Percentiles rank a stretch among this genome's conserved stretches.
Evolutionary conservation across 176 grass and related monocot species (phyloP).

Genomic region (Carex myosuroides): DNA sequence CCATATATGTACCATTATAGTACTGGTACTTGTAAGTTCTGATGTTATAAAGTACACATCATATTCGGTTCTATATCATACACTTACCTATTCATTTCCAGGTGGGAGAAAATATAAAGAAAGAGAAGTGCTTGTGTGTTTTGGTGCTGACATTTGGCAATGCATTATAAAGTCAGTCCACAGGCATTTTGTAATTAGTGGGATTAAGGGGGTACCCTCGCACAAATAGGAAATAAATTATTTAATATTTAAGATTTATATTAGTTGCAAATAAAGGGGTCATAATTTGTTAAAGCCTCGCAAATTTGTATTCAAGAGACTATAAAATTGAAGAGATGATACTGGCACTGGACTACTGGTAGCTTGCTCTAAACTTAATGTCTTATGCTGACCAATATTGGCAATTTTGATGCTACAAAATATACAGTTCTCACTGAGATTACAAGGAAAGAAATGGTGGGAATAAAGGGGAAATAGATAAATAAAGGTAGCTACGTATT

Average conservation of each 20-base stretch:
- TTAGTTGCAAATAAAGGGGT: background rate
- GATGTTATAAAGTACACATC: background rate
- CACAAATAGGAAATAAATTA: background rate
- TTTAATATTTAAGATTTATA: background rate
- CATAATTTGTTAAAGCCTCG: background rate
- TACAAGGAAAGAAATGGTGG: too few relatives aligned
- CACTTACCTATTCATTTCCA: background rate
- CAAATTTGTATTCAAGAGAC: background rate
- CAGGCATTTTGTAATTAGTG: background rate
- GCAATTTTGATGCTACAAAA: background rate
- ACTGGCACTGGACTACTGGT: background rate
- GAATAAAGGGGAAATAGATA: too few relatives aligned
- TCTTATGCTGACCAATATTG: background rate
- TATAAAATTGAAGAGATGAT: background rate
- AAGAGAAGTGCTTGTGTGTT: background rate
- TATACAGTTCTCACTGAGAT: background rate
- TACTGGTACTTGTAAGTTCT: background rate
- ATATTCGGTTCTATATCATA: background rate
- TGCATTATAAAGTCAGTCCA: background rate
- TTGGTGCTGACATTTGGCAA: background rate
- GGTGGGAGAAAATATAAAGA: background rate
- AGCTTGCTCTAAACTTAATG: background rate
- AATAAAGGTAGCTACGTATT: too few relatives aligned
- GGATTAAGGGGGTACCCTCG: background rate
- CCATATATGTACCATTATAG: background rate